A percentile compares a stretch with the other conserved stretches of the same genome.
Evolutionary conservation across 805 yeast genomes (phyloP).

Genomic region (Nakazawaea anatomiae): DNA sequence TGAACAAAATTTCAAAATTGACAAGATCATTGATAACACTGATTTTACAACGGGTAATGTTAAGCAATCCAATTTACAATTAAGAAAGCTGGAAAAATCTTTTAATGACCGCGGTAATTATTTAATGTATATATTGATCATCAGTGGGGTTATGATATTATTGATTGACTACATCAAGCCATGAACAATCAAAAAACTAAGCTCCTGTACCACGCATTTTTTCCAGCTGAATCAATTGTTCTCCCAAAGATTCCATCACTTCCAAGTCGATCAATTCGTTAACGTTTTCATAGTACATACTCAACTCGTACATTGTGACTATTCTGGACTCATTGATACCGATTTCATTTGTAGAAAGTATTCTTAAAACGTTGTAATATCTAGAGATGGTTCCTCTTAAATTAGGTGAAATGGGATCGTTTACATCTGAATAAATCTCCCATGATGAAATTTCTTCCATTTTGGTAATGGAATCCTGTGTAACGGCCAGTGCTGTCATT

Average conservation of each 20-base stretch:
- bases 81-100: conserved; percentile 1
- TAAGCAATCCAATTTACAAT: conserved; percentile 3
- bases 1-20: conserved; percentile 5
- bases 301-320: conserved; percentile 80
- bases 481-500: conserved; percentile 19
- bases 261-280: conserved; percentile 72
- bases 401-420: conserved; percentile 61
- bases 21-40: neutral
- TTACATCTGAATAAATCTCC: conserved; percentile 91
- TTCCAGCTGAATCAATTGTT: conserved; percentile 64
- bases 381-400: conserved; percentile 73
- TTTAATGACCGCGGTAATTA: conserved; percentile 2
- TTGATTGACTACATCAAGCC: conserved; percentile 8
- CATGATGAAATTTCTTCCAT: conserved; percentile 83
- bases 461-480: conserved; percentile 61
- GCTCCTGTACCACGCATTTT: conserved; percentile 59
- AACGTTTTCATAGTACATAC: conserved; percentile 65
- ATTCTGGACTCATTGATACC: conserved; percentile 83
- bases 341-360: conserved; percentile 76
- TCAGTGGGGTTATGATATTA: conserved; percentile 4
- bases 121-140: conserved; percentile 5
- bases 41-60: conserved; percentile 2
- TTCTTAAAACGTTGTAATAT: conserved; percentile 77
- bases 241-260: conserved; percentile 66
- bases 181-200: neutral